Evolutionary conservation across 345 rosid genomes (phyloP), one percentile per base, ranked within the genome.

Genomic region (Euphorbia tirucalli): DNA sequence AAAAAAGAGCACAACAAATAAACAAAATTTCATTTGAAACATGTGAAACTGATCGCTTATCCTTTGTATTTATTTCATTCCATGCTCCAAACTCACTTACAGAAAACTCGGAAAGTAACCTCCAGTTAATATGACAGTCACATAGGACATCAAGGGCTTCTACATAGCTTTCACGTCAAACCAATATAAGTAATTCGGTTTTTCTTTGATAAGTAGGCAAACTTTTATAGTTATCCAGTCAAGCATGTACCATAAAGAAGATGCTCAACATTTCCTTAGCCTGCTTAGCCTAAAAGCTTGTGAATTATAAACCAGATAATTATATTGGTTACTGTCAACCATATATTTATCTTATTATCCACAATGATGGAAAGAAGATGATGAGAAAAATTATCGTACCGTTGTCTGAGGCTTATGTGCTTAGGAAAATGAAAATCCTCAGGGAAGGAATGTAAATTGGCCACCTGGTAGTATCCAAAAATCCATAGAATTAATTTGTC

Each of bases 371-470:
- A 37, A 43, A 27, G n/a, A 14, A 27, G 65, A 24, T 35, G 9
- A 22, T 44, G 50, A 41, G 19, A 55, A 32, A 66, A 32, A 68
- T 46, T 14, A 57, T 19, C 57, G 19, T 79, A 92, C 97, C 98
- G 74, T 66, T 94, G 97, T 76, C 89, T 84, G 46, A 90, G 97
- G 82, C 81, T 89, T 79, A 86, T 78, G 16, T 85, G 85, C 71
- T 80, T 67, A 13, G 95, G 97, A 69, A 94, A 94, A 73, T 78
- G 81, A 75, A 94, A 94, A 67, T 87, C 89, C 67, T 77, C 85
- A 0, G 97, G 97, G 84, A 94, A 94, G 39, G 97, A 90, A 82
- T 92, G 98, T 77, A 92, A 80, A 80, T 90, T 94, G 3, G 97
- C 98, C 58, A 94, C 96, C 98, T 94, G 63, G n/a, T n/a, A n/a